Conservation (phyloP, 2,329 filamentous ascomycete species). For the Pseudogymnoascus sp. region DNA sequence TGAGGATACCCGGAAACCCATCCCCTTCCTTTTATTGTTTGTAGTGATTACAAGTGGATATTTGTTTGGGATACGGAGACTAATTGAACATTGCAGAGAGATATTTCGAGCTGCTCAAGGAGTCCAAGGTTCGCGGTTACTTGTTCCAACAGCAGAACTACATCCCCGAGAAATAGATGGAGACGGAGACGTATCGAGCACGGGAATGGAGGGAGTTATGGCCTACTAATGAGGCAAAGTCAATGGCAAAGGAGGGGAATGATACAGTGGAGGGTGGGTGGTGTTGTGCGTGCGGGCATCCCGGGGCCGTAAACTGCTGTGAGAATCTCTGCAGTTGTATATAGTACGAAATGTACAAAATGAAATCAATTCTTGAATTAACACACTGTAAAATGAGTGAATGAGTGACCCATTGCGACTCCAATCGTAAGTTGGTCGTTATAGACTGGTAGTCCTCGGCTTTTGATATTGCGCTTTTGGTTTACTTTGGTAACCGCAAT, state of each 20-base stretch:
- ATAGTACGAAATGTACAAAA: slow-evolving; percentile 12
- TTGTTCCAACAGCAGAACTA: slow-evolving; percentile 77
- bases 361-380: background rate
- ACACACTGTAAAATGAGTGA: background rate
- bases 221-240: slow-evolving; percentile 1
- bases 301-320: background rate
- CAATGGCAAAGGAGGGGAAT: slow-evolving; percentile 5
- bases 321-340: slow-evolving; percentile 4
- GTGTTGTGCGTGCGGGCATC: background rate
- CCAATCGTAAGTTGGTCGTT: background rate
- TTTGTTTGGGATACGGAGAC: slow-evolving; percentile 3
- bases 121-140: slow-evolving; percentile 71
- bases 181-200: background rate
- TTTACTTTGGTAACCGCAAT: background rate
- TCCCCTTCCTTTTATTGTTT: background rate
- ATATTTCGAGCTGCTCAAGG: slow-evolving; percentile 71
- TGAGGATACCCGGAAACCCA: slow-evolving; percentile 37
- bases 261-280: background rate
- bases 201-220: background rate
- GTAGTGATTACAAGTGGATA: background rate
- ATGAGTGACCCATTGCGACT: background rate
- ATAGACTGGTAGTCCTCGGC: background rate
- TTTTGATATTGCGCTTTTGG: slow-evolving; percentile 8
- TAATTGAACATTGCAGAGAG: slow-evolving; percentile 48
- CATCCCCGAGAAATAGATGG: slow-evolving; percentile 40